Evolutionary conservation across 495 filamentous ascomycete species (phyloP), one percentile per base, ranked within the genome.

Genomic region (Tuber calosporum): DNA sequence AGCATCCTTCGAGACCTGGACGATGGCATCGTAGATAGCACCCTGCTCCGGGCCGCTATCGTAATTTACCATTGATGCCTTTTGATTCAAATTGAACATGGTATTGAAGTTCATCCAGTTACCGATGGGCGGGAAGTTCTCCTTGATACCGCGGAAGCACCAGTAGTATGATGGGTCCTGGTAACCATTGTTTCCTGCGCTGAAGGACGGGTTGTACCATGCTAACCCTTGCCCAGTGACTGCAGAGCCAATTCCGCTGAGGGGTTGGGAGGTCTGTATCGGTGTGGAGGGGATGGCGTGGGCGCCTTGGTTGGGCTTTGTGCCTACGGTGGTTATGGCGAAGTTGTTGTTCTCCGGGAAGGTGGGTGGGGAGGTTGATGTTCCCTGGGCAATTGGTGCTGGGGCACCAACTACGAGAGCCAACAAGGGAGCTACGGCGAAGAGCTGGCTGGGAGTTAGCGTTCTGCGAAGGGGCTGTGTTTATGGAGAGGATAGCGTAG

Each of bases 11-110:
- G 83, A 75, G 53, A 82, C 78, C n/a, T 74, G 40, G 48, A 82
- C 70, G 67, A 84, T 84, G 13, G 81, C 81, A 39, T 83, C 66
- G 53, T 77, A 83, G 40, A 84, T 83, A 40, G 73, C 66, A 22
- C 76, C 73, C 67, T 83, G 77, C 69, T 82, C 74, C 15, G 74
- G 72, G 30, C 73, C 80, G 37, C 72, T 45, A 82, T 84, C 68
- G 72, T 22, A 26, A 7, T 41, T 11, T 9, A 74, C 71, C 62
- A 75, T 37, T 0, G 70, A 53, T 13, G 34, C 4, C 8, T 15
- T 0, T 67, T 80, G 78, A 68, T 79, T 79, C 38, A 79, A 26
- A 34, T 79, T 58, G 66, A 79, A 79, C 77, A 79, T 79, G 45
- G 45, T 41, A 38, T 75, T n/a, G 69, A 76, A 79, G 70, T 79